These are phyloP conservation scores for Chaetomium fimeti DNA, from an alignment of 495 filamentous ascomycete genomes.

Conservation along the genomic window DNA sequence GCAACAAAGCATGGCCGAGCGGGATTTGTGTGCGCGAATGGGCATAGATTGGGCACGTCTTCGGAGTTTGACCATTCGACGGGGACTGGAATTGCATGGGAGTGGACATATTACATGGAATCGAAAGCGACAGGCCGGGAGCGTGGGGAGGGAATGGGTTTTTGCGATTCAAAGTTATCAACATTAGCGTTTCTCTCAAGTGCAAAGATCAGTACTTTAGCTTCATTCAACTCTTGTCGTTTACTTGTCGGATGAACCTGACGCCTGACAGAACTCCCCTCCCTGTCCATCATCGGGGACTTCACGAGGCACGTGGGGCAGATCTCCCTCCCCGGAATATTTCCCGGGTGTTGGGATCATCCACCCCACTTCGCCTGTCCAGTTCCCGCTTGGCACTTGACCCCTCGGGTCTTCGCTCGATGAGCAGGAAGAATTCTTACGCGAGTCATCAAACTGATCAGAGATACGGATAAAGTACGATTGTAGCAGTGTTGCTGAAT, in stretches of 20 bases:
- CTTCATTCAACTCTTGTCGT: too few relatives aligned
- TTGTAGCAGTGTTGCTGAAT: background rate
- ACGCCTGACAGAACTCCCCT: too few relatives aligned
- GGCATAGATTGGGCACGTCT: slow-evolving; percentile 24
- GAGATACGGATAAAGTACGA: background rate
- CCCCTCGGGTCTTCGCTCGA: background rate
- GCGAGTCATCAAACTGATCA: background rate
- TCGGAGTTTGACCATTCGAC: slow-evolving; percentile 1
- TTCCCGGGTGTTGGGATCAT: background rate
- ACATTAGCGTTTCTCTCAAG: background rate
- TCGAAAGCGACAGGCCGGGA: background rate
- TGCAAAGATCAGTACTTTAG: background rate
- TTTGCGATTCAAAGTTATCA: slow-evolving; percentile 1
- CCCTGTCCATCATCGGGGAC: background rate
- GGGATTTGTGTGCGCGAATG: background rate
- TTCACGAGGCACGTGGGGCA: background rate
- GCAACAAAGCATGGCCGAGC: background rate
- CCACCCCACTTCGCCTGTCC: slow-evolving; percentile 11
- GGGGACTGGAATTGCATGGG: background rate
- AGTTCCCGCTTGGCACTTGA: slow-evolving; percentile 13
- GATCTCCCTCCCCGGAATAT: background rate
- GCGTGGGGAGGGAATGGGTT: background rate
- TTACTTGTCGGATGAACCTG: background rate
- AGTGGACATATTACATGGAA: background rate
- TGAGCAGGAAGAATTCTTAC: slow-evolving; percentile 11